Evolutionary conservation across 2,329 filamentous ascomycete species (phyloP).

Genomic region (Alternaria novae-zelandiae): DNA sequence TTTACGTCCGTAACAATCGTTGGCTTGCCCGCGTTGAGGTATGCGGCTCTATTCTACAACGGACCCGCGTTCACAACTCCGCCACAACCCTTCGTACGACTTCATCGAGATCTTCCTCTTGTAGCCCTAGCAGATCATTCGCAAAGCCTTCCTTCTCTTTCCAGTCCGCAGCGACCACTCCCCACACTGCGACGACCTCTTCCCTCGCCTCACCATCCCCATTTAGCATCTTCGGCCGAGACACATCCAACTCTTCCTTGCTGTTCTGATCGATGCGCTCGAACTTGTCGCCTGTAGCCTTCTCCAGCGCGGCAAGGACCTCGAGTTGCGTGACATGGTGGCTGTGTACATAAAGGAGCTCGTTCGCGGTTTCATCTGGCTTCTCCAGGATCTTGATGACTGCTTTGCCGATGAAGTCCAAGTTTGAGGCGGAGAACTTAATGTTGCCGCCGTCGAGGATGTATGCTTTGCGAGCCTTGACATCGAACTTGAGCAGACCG

Average conservation of each 20-base stretch:
- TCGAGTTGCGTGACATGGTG: slow-evolving; percentile 66
- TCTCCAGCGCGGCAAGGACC: slow-evolving; percentile 62
- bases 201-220: slow-evolving; percentile 41
- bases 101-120: slow-evolving; percentile 41
- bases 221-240: slow-evolving; percentile 41
- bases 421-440: slow-evolving; percentile 60
- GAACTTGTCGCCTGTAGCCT: slow-evolving; percentile 59
- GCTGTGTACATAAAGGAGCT: slow-evolving; percentile 64
- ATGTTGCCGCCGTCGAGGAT: slow-evolving; percentile 65
- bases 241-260: slow-evolving; percentile 30
- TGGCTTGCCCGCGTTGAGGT: background rate
- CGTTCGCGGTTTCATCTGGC: slow-evolving; percentile 59
- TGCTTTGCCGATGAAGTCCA: slow-evolving; percentile 60
- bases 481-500: slow-evolving; percentile 61
- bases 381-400: slow-evolving; percentile 59
- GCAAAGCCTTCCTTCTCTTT: slow-evolving; percentile 38
- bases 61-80: background rate
- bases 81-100: slow-evolving; percentile 35
- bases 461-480: slow-evolving; percentile 58
- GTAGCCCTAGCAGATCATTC: slow-evolving; percentile 40
- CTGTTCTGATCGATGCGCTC: slow-evolving; percentile 53
- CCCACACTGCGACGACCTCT: slow-evolving; percentile 44
- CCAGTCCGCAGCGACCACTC: slow-evolving; percentile 45
- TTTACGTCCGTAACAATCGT: background rate
- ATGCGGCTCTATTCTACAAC: background rate